phyloP scores from a whole-genome alignment of 2,329 filamentous ascomycete genomes.

The Colletotrichum theobromicola region DNA sequence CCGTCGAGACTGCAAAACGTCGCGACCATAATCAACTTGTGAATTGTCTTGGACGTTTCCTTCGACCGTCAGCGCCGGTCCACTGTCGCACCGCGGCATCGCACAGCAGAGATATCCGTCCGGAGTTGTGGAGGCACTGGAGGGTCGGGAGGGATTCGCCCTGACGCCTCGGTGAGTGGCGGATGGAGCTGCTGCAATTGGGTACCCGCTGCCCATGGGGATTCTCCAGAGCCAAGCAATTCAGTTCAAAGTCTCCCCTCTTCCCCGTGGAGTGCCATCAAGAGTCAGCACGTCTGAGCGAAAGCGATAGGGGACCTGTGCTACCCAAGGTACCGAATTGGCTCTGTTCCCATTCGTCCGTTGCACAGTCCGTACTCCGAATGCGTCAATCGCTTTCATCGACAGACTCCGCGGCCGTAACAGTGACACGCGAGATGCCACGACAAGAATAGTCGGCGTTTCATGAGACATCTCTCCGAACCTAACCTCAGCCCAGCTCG shows the following conservation, averaged over 20 bases:
- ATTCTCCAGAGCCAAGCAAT: conserved; percentile 7
- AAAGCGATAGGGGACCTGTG: not conserved
- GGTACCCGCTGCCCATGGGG: not conserved
- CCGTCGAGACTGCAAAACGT: not conserved
- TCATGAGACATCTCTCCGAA: conserved; percentile 14
- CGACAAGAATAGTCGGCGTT: conserved; percentile 15
- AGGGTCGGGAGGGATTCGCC: not conserved
- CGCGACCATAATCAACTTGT: not conserved
- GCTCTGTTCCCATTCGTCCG: conserved; percentile 4
- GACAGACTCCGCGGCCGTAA: not conserved
- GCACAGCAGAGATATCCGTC: not conserved
- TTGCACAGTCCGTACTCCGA: not conserved
- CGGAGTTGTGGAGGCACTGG: not conserved
- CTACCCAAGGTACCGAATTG: not conserved
- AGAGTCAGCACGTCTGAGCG: not conserved
- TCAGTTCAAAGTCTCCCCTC: not conserved
- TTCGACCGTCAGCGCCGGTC: not conserved
- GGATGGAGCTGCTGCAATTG: not conserved
- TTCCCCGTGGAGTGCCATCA: conserved; percentile 8
- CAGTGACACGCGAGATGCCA: conserved; percentile 18
- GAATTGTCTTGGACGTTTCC: not conserved
- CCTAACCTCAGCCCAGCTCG: conserved; percentile 2
- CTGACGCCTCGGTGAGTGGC: not conserved
- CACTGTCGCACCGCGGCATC: not conserved
- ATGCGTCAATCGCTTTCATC: conserved; percentile 9